Conservation (phyloP, 805 yeast genomes). For the Myxozyma mucilagina region DNA sequence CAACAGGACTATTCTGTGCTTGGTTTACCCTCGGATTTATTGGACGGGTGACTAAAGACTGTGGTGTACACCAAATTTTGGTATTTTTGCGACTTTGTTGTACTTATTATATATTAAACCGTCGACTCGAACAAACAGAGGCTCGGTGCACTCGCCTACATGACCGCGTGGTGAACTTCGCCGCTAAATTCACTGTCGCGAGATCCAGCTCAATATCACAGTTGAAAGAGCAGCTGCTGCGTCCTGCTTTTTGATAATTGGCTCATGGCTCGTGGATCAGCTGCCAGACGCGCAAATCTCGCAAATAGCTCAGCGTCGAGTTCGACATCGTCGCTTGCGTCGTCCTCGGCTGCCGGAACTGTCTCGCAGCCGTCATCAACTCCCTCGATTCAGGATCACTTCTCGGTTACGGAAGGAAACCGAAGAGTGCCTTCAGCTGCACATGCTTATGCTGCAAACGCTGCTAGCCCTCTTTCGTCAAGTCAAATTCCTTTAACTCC, state of each 20-base stretch:
- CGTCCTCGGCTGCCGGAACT: background rate
- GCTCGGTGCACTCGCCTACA: background rate
- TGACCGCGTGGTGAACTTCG: background rate
- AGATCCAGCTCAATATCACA: background rate
- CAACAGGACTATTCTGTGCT: background rate
- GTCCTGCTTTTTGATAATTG: background rate
- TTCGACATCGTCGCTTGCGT: constrained; percentile 23
- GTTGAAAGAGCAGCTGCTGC: background rate
- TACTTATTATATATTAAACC: background rate
- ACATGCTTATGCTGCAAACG: background rate
- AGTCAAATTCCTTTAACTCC: background rate
- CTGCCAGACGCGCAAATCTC: constrained; percentile 21
- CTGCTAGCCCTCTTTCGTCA: background rate
- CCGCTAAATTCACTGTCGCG: background rate
- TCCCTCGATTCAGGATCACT: background rate
- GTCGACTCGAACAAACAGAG: background rate
- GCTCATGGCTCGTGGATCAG: constrained; percentile 28
- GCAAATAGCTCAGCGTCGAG: constrained; percentile 18
- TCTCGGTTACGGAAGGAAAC: background rate
- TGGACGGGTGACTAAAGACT: background rate
- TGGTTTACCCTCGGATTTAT: background rate
- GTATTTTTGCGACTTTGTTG: background rate
- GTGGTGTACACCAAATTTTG: background rate
- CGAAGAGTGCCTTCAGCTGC: background rate
- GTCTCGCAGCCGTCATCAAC: background rate